A percentile compares a stretch with the other conserved stretches of the same genome.
phyloP scores from a whole-genome alignment of 2,329 filamentous ascomycete species.

The Fusarium sp. region DNA sequence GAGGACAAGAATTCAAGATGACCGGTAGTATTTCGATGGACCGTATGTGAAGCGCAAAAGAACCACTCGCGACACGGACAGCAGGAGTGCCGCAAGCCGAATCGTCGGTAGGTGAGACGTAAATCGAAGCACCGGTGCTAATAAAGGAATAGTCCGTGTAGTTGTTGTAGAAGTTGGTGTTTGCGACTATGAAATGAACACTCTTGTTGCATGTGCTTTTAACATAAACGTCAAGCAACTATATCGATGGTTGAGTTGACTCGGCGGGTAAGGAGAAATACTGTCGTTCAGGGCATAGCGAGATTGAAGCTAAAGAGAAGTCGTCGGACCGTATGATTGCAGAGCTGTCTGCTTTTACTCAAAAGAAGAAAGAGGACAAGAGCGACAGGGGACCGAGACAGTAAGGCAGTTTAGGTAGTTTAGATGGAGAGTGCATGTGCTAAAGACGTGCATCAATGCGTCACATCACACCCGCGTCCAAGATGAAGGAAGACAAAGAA shows the following conservation, averaged over 20 bases:
- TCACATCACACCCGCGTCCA: slow-evolving; percentile 39
- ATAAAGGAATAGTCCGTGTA: slow-evolving; percentile 20
- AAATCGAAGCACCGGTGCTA: slow-evolving; percentile 14
- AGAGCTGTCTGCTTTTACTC: slow-evolving; percentile 25
- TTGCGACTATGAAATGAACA: background rate
- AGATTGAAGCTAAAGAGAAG: slow-evolving; percentile 7
- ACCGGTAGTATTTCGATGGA: background rate
- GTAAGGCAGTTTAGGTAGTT: slow-evolving; percentile 26
- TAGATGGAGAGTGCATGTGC: slow-evolving; percentile 37
- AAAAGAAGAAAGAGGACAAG: slow-evolving; percentile 30
- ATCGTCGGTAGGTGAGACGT: slow-evolving; percentile 10
- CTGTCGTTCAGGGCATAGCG: slow-evolving; percentile 1
- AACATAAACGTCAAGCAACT: slow-evolving; percentile 10
- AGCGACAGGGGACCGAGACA: slow-evolving; percentile 37
- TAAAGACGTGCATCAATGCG: slow-evolving; percentile 37
- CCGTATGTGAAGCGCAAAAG: slow-evolving; percentile 6
- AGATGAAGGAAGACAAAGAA: slow-evolving; percentile 32
- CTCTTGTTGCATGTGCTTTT: slow-evolving; percentile 13
- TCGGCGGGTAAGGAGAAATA: background rate
- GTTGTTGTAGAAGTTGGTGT: background rate
- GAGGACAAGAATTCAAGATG: background rate
- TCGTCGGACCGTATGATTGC: slow-evolving; percentile 16
- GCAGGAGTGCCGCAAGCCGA: background rate
- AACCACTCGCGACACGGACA: background rate
- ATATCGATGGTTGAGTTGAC: background rate